Base-by-base conservation (phyloP, 1,284 basidiomycete genomes). In the Waitea zeae region DNA sequence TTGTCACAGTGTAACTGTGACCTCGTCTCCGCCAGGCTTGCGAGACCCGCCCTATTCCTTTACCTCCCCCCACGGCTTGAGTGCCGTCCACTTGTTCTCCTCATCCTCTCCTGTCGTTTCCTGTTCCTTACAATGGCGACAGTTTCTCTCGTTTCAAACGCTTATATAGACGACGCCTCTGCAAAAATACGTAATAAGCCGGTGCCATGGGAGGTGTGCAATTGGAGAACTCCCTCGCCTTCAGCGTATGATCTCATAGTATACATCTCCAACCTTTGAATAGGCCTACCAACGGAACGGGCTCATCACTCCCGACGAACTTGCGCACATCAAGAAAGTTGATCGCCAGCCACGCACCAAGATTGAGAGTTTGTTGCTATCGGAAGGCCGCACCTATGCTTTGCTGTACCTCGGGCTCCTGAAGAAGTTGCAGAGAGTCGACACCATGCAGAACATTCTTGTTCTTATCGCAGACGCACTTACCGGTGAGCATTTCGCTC, bases 241-340 rank as follows among this genome's bases (percentile, higher is more conserved):
- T 28, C 30, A 30, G 32, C 22, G 12, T 11, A 30, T 17, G 9
- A 35, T 27, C n/a, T 19, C 34, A 34, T 26, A n/a, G 24, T 26
- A 7, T 26, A 26, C 7, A 26, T 26, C n/a, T n/a, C 24, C 24
- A 9, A 36, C 36, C 42, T 33, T 42, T 37, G 42, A 42, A 39
- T 48, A 86, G 81, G 90, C 86, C 42, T 97, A 97, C 60, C 90
- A 95, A 59, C 81, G 93, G 41, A 90, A 89, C 32, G 89, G 81
- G 39, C 72, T 93, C 31, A 74, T 97, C 46, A 86, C 84, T 13
- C 64, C 70, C 9, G 88, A 95, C 39, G 92, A 97, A 55, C 71
- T 96, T 30, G 61, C 69, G n/a, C 70, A 88, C 47, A 79, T 98
- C 50, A 90, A 92, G 65, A 82, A 73, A 47, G 77, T 93, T 20